A percentile compares a stretch with the other conserved stretches of the same genome.
These are phyloP conservation scores for Hemileccinum impolitum DNA, from an alignment of 768 basidiomycete genomes.

Conservation along the genomic window DNA sequence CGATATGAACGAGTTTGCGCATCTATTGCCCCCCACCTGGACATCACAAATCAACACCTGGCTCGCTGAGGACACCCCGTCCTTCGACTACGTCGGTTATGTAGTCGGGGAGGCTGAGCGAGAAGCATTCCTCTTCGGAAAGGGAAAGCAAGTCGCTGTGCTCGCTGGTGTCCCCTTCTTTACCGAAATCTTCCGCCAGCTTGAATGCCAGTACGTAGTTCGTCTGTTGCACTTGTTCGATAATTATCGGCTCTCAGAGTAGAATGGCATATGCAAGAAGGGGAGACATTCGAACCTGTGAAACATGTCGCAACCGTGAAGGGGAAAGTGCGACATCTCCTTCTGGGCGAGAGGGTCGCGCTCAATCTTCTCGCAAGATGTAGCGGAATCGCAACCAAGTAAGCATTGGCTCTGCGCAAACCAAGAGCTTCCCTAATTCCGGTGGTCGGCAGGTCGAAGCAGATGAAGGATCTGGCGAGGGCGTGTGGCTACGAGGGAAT, in stretches of 20 bases:
- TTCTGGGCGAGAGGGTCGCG: conserved; percentile 90
- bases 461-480: conserved; percentile 73
- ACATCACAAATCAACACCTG: conserved; percentile 74
- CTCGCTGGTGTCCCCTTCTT: conserved; percentile 96
- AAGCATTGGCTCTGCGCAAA: conserved; percentile 23
- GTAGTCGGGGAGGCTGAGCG: conserved; percentile 90
- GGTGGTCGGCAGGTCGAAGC: conserved; percentile 61
- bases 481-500: conserved; percentile 80
- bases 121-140: conserved; percentile 87
- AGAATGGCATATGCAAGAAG: conserved; percentile 91
- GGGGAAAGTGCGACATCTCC: conserved; percentile 82
- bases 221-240: neutral
- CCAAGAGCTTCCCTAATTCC: neutral
- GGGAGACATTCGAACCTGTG: conserved; percentile 74
- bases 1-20: conserved; percentile 36
- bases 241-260: conserved; percentile 51
- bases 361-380: conserved; percentile 92
- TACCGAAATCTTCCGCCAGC: conserved; percentile 83
- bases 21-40: conserved; percentile 95
- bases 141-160: conserved; percentile 73
- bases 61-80: conserved; percentile 92
- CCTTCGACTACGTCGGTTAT: conserved; percentile 94
- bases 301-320: conserved; percentile 87
- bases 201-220: conserved; percentile 83
- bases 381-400: conserved; percentile 96